A percentile compares a stretch with the other conserved stretches of the same genome.
phyloP scores from a whole-genome alignment of 371 early-diverging fungal species.

The Cokeromyces recurvatus region DNA sequence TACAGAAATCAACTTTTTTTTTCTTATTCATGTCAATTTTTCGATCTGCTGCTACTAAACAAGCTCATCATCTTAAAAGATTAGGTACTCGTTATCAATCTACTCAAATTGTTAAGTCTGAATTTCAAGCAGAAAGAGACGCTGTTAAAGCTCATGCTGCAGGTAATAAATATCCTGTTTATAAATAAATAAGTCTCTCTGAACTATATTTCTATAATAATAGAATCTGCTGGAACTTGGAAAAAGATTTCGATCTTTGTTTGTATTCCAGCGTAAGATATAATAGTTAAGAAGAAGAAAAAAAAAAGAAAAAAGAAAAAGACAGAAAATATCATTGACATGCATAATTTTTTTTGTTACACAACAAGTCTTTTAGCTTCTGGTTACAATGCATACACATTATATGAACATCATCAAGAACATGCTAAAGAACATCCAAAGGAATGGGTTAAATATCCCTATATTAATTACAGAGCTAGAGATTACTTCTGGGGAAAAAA shows the following conservation, averaged over 20 bases:
- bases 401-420: constrained; percentile 33
- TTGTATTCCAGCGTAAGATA: constrained; percentile 40
- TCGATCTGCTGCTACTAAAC: too few relatives aligned
- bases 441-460: constrained; percentile 39
- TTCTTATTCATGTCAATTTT: too few relatives aligned
- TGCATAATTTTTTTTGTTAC: too few relatives aligned
- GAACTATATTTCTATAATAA: neutral
- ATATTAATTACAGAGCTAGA: constrained; percentile 23
- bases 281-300: too few relatives aligned
- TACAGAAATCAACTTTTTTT: too few relatives aligned
- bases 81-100: too few relatives aligned
- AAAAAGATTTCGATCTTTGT: constrained; percentile 49
- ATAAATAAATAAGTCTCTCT: too few relatives aligned
- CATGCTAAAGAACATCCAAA: constrained; percentile 41
- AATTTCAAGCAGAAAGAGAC: too few relatives aligned
- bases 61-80: too few relatives aligned
- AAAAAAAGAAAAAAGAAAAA: neutral
- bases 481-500: constrained; percentile 50
- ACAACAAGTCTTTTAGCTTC: constrained; percentile 44
- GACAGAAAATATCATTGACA: neutral
- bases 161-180: too few relatives aligned
- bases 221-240: constrained; percentile 47
- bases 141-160: too few relatives aligned
- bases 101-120: too few relatives aligned
- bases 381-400: constrained; percentile 40